Base-by-base conservation (phyloP, 2,329 filamentous ascomycete species). In the Laburnicola sp. region DNA sequence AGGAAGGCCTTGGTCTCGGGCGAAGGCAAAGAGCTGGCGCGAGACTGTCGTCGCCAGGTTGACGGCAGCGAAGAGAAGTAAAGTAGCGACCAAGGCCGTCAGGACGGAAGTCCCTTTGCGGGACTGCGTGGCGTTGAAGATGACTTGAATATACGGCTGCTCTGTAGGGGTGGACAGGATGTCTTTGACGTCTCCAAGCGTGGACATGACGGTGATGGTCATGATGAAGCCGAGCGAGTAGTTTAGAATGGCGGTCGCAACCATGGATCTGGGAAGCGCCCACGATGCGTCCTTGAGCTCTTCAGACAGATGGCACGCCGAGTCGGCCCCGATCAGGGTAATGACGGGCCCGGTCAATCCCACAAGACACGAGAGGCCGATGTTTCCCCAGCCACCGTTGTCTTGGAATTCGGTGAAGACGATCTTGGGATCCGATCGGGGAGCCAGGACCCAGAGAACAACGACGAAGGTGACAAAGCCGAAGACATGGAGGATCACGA, bases 381-480 rank as follows among this genome's bases (percentile, higher is more conserved):
- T 65, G 25, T 58, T 73, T 1, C 66, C 63, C 73, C 74, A 77
- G 4, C 66, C 72, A 2, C 75, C 76, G 11, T 60, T 53, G 49
- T 81, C 78, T 9, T 66, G 62, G 57, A 81, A 81, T 1, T 69
- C 54, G 3, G 74, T 72, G 48, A 80, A 79, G 0, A 79, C 76
- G 1, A 71, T 67, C 11, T 68, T 56, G 0, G 75, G 57, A 3
- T 67, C 58, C 9, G 65, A 6, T n/a, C 56, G 58, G 7, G 63
- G 62, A 1, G 44, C 65, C 4, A 69, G 54, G 3, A 66, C 60
- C 65, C 65, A 69, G 47, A 69, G 50, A 4, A 56, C 53, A 4
- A 80, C 72, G 7, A 81, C 59, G 50, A 80, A 73, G 1, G 74
- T 77, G 51, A 81, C 76, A 55, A 81, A 77, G 2, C 78, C 79